phyloP scores from a whole-genome alignment of 2,329 filamentous ascomycete genomes.

The Fusarium brevicatenulatum region DNA sequence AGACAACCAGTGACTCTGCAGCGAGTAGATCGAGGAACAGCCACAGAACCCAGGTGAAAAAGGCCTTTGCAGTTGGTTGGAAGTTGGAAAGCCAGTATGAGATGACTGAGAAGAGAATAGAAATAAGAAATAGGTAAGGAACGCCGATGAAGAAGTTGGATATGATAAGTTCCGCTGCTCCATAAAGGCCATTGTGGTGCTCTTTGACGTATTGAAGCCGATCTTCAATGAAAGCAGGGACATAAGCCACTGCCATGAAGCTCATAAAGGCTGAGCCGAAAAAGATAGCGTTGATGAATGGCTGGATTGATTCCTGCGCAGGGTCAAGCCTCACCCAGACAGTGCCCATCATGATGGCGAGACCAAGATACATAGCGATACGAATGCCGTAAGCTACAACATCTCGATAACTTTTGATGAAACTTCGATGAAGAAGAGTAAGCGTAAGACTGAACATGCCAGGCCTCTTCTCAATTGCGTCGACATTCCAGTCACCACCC shows the following conservation, averaged over 20 bases:
- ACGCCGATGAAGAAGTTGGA: conserved; percentile 86
- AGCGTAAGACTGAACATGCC: conserved; percentile 62
- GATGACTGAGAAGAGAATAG: conserved; percentile 78
- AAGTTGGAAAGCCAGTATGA: conserved; percentile 86
- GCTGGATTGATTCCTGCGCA: conserved; percentile 77
- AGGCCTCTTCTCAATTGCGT: conserved; percentile 50
- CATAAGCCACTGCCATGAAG: conserved; percentile 86
- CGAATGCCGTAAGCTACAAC: conserved; percentile 86
- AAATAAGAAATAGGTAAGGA: conserved; percentile 82
- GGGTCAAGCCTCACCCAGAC: conserved; percentile 81
- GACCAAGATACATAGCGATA: conserved; percentile 78
- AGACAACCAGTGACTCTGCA: conserved; percentile 83
- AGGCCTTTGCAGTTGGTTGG: conserved; percentile 69
- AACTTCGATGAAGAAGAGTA: conserved; percentile 79
- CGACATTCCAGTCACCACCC: conserved; percentile 35
- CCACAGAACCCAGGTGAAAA: conserved; percentile 85
- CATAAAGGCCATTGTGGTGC: conserved; percentile 82
- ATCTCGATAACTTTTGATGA: conserved; percentile 86
- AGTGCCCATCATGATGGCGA: conserved; percentile 89
- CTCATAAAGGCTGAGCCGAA: conserved; percentile 80
- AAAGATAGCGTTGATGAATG: conserved; percentile 85
- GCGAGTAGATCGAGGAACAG: conserved; percentile 86
- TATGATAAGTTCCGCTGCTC: conserved; percentile 75
- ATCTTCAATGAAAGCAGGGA: conserved; percentile 80
- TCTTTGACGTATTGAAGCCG: conserved; percentile 62